Base-by-base conservation (phyloP, 768 basidiomycete genomes). In the Xanthoconium purpureum region DNA sequence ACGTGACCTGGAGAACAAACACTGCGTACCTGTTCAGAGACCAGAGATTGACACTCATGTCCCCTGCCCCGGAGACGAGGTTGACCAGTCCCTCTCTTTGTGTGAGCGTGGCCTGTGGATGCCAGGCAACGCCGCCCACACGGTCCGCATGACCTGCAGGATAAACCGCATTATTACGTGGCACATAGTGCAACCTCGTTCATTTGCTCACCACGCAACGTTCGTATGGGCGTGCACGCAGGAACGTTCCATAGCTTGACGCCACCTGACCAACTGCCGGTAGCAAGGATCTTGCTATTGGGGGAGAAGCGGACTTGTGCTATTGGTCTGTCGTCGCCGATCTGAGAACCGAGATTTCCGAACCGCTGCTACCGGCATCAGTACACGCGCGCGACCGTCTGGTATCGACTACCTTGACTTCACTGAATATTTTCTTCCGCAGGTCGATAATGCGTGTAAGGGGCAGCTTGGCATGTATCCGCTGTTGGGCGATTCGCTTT, bases 231-330 rank as follows among this genome's bases (percentile, higher is more conserved):
- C 50, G 89, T 92, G 70, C 95, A 95, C 13, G 87, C 81, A 17
- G 97, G 97, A 6, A 98, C 85, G 64, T 94, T 91, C 97, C 97
- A 99, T 17, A 98, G 66, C 74, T 94, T 98, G 20, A 94, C 86
- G 43, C 86, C 85, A 18, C 97, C 97, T 30, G 95, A 91, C 97
- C 97, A 99, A 62, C 92, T 94, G 12, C 90, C 94, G 2, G 96
- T 96, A 5, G 94, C 90, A 47, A 98, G 81, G 55, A 89, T 80
- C 66, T 90, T 74, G 69, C 88, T 89, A 69, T 98, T 90, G 9
- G 97, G 97, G 4, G 96, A 84, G 71, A 98, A 98, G 38, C 97
- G 88, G 30, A 98, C 91, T 75, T 90, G 87, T 3, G 94, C 89
- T 61, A 98, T 84, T 1, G 97, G 94, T 42, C 97, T 83, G 62